Evolutionary conservation across 768 basidiomycete genomes (phyloP).

Genomic region (Mycena indigotica): DNA sequence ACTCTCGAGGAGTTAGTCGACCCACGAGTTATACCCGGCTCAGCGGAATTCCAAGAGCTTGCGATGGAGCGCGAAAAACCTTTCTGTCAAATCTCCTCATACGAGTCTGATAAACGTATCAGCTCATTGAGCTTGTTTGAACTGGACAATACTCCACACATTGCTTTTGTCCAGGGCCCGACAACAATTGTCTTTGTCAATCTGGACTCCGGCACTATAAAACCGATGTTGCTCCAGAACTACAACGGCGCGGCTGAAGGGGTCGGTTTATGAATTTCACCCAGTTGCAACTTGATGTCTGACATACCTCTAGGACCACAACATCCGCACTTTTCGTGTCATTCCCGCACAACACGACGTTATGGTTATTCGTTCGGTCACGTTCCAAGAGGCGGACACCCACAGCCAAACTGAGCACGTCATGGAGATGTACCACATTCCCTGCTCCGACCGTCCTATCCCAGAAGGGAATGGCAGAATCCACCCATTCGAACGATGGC

Average conservation of each 20-base stretch:
- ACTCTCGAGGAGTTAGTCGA: constrained; percentile 47
- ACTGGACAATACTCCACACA: constrained; percentile 42
- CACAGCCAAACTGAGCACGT: constrained; percentile 12
- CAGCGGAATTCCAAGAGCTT: constrained; percentile 38
- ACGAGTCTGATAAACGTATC: constrained; percentile 42
- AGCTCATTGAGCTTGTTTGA: constrained; percentile 44
- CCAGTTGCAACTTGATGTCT: not conserved
- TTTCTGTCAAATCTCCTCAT: constrained; percentile 41
- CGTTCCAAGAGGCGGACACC: constrained; percentile 6
- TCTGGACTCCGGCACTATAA: constrained; percentile 36
- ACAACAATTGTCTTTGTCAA: constrained; percentile 47
- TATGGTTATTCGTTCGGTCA: constrained; percentile 50
- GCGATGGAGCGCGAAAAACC: constrained; percentile 39
- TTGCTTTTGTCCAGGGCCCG: constrained; percentile 45
- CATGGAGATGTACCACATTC: constrained; percentile 26
- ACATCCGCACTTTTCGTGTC: constrained; percentile 53
- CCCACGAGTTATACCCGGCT: constrained; percentile 40
- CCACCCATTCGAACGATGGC: constrained; percentile 24
- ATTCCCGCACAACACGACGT: constrained; percentile 54
- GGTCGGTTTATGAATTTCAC: constrained; percentile 21
- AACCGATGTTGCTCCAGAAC: constrained; percentile 43
- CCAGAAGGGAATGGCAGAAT: not conserved
- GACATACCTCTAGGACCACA: constrained; percentile 39
- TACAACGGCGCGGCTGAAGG: constrained; percentile 27
- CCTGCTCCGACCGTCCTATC: constrained; percentile 9